phyloP scores from a whole-genome alignment of 2,329 filamentous ascomycete genomes.

The Parastagonospora avenae region DNA sequence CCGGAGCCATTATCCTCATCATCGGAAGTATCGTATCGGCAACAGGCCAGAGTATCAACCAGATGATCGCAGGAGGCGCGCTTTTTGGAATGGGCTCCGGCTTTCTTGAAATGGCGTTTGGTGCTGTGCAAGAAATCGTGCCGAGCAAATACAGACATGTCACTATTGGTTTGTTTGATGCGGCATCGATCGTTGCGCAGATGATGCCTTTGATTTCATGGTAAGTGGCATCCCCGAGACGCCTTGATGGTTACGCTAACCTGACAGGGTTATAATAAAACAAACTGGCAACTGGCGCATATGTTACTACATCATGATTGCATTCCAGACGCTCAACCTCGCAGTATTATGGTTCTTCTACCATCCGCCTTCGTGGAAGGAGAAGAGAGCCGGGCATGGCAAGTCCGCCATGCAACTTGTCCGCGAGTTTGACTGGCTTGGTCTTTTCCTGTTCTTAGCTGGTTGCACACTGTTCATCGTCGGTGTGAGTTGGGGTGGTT shows the following conservation, averaged over 20 bases:
- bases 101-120: conserved; percentile 50
- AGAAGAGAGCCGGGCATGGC: conserved; percentile 39
- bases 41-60: conserved; percentile 46
- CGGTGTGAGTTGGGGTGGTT: conserved; percentile 35
- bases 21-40: conserved; percentile 49
- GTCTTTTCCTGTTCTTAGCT: conserved; percentile 32
- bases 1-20: conserved; percentile 41
- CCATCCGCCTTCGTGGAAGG: conserved; percentile 43
- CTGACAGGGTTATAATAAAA: conserved; percentile 28
- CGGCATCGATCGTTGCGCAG: conserved; percentile 38
- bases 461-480: conserved; percentile 39
- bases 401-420: conserved; percentile 27
- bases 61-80: conserved; percentile 50
- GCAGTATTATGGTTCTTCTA: conserved; percentile 38
- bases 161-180: conserved; percentile 45
- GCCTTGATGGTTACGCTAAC: too few relatives aligned
- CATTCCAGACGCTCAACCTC: conserved; percentile 32
- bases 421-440: conserved; percentile 36
- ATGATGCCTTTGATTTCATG: conserved; percentile 41
- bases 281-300: conserved; percentile 34
- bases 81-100: conserved; percentile 50
- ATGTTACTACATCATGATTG: conserved; percentile 43
- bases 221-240: conserved; percentile 4
- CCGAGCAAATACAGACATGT: conserved; percentile 47
- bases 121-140: conserved; percentile 46